Conservation (phyloP, 345 rosid genomes). For the Eucalyptus sp. region DNA sequence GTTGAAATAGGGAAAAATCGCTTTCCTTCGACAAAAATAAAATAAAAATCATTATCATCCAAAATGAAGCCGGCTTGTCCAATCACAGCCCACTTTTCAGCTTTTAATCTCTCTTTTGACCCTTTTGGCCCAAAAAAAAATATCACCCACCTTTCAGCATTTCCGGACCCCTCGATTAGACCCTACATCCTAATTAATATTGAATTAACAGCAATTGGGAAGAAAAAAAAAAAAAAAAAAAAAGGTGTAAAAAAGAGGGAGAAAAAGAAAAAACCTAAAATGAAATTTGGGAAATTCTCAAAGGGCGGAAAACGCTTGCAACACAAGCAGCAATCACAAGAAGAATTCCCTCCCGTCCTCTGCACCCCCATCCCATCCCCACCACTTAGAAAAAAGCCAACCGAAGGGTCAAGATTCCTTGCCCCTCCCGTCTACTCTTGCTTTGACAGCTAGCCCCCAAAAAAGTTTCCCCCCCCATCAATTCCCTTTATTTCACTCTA, state of each 20-base stretch:
- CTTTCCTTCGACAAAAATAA: background rate
- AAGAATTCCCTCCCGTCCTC: constrained; percentile 2
- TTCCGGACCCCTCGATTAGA: background rate
- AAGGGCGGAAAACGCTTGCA: background rate
- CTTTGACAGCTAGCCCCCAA: constrained; percentile 19
- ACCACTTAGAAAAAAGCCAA: constrained; percentile 3
- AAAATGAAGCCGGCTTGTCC: background rate
- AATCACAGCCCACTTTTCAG: background rate
- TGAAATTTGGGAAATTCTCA: background rate
- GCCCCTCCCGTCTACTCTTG: constrained; percentile 25
- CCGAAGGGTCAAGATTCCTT: constrained; percentile 44
- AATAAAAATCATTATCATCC: background rate
- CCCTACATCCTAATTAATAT: background rate
- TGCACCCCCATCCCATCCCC: background rate
- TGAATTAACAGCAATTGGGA: background rate
- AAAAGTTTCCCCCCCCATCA: background rate
- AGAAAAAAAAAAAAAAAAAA: no score
- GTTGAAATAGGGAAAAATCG: background rate
- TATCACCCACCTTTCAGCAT: background rate
- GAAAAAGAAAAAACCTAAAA: background rate
- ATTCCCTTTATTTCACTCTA: background rate
- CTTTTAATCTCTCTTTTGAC: background rate
- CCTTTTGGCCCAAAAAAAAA: background rate
- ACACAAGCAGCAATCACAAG: background rate
- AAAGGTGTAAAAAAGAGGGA: background rate